phyloP scores from a whole-genome alignment of 305 asterid species.

The Solanum hybrid region DNA sequence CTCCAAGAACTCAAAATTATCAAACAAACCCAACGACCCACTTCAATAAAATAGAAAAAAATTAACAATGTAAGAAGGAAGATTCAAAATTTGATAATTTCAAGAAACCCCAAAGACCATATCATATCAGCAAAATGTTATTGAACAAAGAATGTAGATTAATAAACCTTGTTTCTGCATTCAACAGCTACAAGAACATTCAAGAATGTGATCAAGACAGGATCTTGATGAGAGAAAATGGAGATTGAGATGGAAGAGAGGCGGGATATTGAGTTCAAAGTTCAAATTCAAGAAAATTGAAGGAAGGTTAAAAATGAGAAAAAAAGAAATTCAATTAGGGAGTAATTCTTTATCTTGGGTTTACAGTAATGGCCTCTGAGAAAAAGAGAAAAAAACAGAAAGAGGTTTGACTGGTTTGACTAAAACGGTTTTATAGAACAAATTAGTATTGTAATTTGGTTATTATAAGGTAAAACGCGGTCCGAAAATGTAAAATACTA shows the following conservation, averaged over 20 bases:
- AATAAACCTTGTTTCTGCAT: neutral
- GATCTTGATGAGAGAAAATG: neutral
- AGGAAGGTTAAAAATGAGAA: neutral
- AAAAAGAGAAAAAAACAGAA: neutral
- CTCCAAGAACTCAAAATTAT: neutral
- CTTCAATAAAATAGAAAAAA: neutral
- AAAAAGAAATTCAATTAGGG: neutral
- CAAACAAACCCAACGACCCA: neutral
- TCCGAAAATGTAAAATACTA: neutral
- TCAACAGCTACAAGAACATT: neutral
- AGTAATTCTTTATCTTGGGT: neutral
- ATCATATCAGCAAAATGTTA: neutral
- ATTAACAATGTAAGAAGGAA: neutral
- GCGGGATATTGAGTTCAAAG: slow-evolving; percentile 6
- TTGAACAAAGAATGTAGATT: neutral
- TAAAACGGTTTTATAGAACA: slow-evolving; percentile 2
- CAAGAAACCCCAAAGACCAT: neutral
- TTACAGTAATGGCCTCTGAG: neutral
- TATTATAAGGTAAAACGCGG: neutral
- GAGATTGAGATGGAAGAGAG: neutral
- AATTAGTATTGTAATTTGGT: neutral
- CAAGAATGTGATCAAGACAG: neutral
- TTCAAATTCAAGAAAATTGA: neutral
- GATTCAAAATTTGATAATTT: neutral
- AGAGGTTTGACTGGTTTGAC: neutral